Evolutionary conservation across 768 basidiomycete species (phyloP), one percentile per base, ranked within the genome.

Genomic region (Boletus subparvulus): DNA sequence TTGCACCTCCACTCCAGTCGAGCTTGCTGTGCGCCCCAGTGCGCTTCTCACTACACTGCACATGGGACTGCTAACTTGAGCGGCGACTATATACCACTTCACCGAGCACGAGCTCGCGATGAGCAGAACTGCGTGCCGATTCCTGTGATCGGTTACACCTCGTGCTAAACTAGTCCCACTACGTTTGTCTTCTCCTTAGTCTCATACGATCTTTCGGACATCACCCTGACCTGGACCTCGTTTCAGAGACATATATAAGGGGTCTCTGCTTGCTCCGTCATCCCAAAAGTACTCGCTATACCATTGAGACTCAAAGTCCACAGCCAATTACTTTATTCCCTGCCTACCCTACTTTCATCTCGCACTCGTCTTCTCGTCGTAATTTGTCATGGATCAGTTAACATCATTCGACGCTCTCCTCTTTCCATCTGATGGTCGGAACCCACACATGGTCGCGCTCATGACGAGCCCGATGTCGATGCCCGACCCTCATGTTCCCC

Each of bases 401-500:
- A 69, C 76, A 32, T 76, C 81, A n/a, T 86, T 79, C 65, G 83
- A 88, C 24, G 87, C 87, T 44, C 82, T 92, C 61, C 77, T 92
- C 58, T 87, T 92, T 68, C 89, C 90, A 28, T 83, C 86, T 36
- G 90, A 92, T 59, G 85, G 83, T 54, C 87, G 88, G 39, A 81
- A 85, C 24, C 88, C 90, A 17, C 84, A 86, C 44, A 73, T 91
- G 52, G 86, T 92, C 36, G 74, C 79, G 53, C 80, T 92, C 56
- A 85, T 86, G 86, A 88, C 88, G 24, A 91, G 87, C 82, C 83
- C 72, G 39, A 72, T 64, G 58, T 69, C 77, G 51, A 64, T 76
- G 55, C 73, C 75, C 17, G 71, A 75, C 54, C 77, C 79, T 45
- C 79, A 80, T 56, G 73, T 73, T 14, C 71, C 77, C 12, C 79